Evolutionary conservation across 176 grass and related monocot species (phyloP).

Genomic region (Hordeum vulgare): DNA sequence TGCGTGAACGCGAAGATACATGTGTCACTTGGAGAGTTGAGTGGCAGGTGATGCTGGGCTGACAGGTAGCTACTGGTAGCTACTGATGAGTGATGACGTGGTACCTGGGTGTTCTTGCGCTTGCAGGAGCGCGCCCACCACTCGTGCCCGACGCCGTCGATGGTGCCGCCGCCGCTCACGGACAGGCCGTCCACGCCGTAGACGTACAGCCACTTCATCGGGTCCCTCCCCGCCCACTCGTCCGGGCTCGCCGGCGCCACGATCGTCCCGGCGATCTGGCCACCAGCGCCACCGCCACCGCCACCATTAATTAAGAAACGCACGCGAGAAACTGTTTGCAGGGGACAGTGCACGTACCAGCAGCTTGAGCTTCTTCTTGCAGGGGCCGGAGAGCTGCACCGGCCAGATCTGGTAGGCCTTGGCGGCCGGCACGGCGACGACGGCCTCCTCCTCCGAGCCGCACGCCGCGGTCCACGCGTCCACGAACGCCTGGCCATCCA

Average conservation of each 20-base stretch:
- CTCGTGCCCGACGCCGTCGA: conserved; percentile 61
- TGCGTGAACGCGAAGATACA: conserved; percentile 21
- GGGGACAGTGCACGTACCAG: conserved; percentile 25
- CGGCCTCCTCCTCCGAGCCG: conserved; percentile 18
- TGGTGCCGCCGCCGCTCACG: conserved; percentile 59
- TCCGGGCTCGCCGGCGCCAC: conserved; percentile 55
- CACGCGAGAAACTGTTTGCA: neutral
- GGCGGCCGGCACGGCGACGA: conserved; percentile 43
- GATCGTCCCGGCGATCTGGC: conserved; percentile 44
- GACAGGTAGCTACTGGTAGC: too few species aligned
- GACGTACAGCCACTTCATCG: conserved; percentile 61
- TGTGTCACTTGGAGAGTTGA: neutral
- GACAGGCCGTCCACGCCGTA: conserved; percentile 48
- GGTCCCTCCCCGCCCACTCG: conserved; percentile 43
- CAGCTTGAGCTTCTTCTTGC: conserved; percentile 59
- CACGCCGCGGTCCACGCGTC: conserved; percentile 61
- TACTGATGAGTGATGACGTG: neutral
- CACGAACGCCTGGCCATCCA: conserved; percentile 42
- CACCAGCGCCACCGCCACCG: neutral
- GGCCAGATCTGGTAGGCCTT: conserved; percentile 55
- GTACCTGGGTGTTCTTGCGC: conserved; percentile 49
- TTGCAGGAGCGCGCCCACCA: conserved; percentile 87
- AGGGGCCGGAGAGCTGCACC: conserved; percentile 52
- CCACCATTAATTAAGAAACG: neutral
- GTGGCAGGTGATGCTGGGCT: neutral